Percentiles rank a stretch among this genome's conserved stretches.
Evolutionary conservation across 331 rosid species (phyloP).

Genomic region (Acacia concinna): DNA sequence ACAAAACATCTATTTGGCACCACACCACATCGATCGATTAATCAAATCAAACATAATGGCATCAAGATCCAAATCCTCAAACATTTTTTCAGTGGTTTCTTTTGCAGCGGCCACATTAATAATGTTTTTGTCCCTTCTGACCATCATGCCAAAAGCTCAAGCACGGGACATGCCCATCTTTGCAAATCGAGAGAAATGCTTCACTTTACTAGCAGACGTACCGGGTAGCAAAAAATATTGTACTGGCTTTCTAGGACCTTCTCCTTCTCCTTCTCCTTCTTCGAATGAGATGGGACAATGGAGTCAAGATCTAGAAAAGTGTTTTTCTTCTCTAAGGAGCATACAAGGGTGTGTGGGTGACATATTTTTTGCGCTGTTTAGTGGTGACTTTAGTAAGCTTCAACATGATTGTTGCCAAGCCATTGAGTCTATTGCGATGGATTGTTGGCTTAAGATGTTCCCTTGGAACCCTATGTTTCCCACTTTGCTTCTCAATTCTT

Average conservation of each 20-base stretch:
- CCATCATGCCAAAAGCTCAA: neutral
- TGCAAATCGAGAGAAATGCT: neutral
- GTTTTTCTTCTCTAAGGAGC: neutral
- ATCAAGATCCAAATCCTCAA: neutral
- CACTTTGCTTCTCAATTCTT: neutral
- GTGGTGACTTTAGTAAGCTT: neutral
- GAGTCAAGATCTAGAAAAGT: neutral
- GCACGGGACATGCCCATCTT: neutral
- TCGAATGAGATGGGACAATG: neutral
- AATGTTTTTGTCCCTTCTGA: neutral
- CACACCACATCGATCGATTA: neutral
- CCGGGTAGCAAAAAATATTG: neutral
- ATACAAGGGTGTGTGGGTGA: neutral
- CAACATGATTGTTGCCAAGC: neutral
- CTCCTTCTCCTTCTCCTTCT: neutral
- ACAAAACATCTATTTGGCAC: neutral
- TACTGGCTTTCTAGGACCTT: neutral
- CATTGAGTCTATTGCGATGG: neutral
- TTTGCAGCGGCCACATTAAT: neutral
- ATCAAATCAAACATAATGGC: neutral
- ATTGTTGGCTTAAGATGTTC: neutral
- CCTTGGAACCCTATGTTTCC: neutral
- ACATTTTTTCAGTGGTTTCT: neutral
- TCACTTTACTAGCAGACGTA: neutral
- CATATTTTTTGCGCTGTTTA: neutral